phyloP scores from a whole-genome alignment of 1,284 basidiomycete genomes.

The Schizophyllum amplum region DNA sequence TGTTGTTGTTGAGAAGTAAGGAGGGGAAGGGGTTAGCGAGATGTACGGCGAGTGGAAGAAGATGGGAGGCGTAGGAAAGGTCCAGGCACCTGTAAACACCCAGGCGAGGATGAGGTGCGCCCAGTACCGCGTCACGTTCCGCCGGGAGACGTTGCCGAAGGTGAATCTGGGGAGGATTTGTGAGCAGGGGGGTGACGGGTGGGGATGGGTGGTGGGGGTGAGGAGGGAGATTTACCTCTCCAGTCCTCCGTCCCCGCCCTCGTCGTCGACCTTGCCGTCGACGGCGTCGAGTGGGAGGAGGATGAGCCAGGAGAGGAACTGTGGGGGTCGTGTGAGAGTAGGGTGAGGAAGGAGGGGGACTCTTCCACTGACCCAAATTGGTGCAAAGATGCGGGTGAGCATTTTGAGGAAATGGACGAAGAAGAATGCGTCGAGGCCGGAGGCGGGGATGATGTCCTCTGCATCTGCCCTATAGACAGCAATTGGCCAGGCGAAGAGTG shows the following conservation, averaged over 20 bases:
- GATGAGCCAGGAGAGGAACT: neutral
- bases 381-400: slow-evolving; percentile 74
- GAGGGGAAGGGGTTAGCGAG: no score
- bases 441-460: slow-evolving; percentile 54
- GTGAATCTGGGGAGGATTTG: slow-evolving; percentile 57
- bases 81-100: no score
- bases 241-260: neutral
- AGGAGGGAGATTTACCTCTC: neutral
- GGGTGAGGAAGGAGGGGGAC: slow-evolving; percentile 19
- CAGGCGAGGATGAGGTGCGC: slow-evolving; percentile 72
- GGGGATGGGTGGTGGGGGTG: neutral
- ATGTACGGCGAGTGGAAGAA: no score
- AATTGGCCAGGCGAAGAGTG: slow-evolving; percentile 50
- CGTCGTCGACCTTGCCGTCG: no score
- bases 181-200: slow-evolving; percentile 48
- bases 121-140: slow-evolving; percentile 53
- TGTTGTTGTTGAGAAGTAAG: no score
- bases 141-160: slow-evolving; percentile 67
- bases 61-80: no score
- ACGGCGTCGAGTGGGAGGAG: neutral
- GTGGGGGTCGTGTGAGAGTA: neutral
- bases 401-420: slow-evolving; percentile 85
- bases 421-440: slow-evolving; percentile 92
- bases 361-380: slow-evolving; percentile 78
- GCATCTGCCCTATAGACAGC: slow-evolving; percentile 51